Base-by-base conservation (phyloP, 495 filamentous ascomycete species). In the Lineolata rhizophorae region DNA sequence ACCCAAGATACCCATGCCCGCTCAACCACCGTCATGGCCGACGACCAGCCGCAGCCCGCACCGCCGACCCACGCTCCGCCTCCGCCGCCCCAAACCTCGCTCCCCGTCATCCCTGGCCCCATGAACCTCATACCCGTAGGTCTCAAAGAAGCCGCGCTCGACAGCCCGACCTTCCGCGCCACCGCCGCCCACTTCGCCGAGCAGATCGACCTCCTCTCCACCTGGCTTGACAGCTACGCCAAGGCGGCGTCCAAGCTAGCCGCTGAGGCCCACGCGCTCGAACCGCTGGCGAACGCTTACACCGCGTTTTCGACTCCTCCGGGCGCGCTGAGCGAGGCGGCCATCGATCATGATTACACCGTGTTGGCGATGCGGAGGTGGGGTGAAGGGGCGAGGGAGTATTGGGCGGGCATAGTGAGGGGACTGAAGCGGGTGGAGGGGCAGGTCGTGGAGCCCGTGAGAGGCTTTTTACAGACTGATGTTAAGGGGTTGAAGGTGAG, bases 261-360 rank as follows among this genome's bases (percentile, higher is more conserved):
- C 10, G 60, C 73, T 40, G 87, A 93, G 43, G 50, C 83, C 29
- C 59, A 61, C 12, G 58, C 63, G 15, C 58, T 85, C 42, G 80
- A 87, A 42, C 60, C 64, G 36, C 42, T 61, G 4, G 66, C 95
- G 36, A 73, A 70, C 46, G 60, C 53, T 28, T 92, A 92, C 47
- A 58, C 94, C 6, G 51, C 64, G 19, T 72, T 72, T 34, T 64
- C 72, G 22, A 62, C 65, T 5, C 78, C 76, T 16, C 75, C 80
- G n/a, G 46, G 64, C 18, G 62, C 69, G 37, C 56, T 80, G 29
- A 80, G 68, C 34, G 79, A 83, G 52, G 73, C 72, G 26, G 65
- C 81, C 16, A 59, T 95, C 46, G 90, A 95, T 45, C 80, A 92
- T 59, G 87, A 95, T 52, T 94, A 94, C 51, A 92, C 84, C 0